Evolutionary conservation across 805 yeast genomes (phyloP), one percentile per base, ranked within the genome.

Genomic region (Nakazawaea molendinolei): DNA sequence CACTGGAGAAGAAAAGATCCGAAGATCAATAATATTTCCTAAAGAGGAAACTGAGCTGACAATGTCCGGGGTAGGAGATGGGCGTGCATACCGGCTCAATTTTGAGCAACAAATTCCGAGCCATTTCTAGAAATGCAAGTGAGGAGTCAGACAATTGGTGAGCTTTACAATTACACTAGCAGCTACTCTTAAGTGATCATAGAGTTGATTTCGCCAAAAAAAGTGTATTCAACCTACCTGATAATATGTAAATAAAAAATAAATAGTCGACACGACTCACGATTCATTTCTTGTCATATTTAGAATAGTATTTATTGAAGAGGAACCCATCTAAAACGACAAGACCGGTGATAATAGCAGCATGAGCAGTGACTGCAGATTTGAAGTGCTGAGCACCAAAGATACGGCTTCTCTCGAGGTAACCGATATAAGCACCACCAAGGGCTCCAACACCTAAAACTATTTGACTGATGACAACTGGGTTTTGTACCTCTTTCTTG

Each of bases 391-490:
- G 23, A 26, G 38, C 37, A 8, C 23, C 27, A n/a, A 20, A 28
- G 18, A 36, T 36, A 13, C 35, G 28, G 7, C 20, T n/a, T 29
- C 37, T 40, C 56, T 72, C 72, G 47, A 65, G 48, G 58, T 69
- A 71, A 17, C 70, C 74, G 35, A 60, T 57, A 44, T 72, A 61
- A 18, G 74, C 65, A 3, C 73, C 74, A 18, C 68, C 58, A 23
- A 67, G 50, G 12, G 71, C 71, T 27, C 71, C 66, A 6, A 67
- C 50, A 21, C 74, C 67, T 28, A 74, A 61, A 13, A 72, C 60
- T 3, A 69, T 55, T 53, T 77, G 82, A 22, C 72, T 54, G 14
- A 71, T 57, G 31, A 78, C 80, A 4, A 71, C 80, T 0, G 85
- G 85, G 60, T 78, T 76, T 48, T 74, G 65, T 44, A 77, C 61